Conservation (phyloP, 2,329 filamentous ascomycete species). For the Calonectria hongkongensis region DNA sequence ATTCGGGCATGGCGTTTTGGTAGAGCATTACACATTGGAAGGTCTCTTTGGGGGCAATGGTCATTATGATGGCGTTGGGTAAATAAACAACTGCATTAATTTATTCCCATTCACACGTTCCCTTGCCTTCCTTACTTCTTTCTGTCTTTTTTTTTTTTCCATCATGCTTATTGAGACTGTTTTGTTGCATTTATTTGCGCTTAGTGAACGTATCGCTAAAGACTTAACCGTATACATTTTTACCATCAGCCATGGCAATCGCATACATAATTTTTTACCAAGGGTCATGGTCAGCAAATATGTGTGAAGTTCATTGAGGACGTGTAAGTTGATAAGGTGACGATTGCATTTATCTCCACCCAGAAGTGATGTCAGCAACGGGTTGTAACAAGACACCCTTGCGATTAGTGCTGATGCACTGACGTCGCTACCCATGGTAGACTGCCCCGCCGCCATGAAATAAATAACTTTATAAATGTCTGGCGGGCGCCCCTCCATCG, state of each 20-base stretch:
- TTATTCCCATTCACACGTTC: background rate
- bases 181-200: background rate
- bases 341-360: background rate
- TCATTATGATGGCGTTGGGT: constrained; percentile 42
- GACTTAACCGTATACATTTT: background rate
- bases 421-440: constrained; percentile 50
- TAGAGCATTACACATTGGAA: constrained; percentile 36
- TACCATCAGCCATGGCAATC: background rate
- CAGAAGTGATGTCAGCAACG: constrained; percentile 21
- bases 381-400: constrained; percentile 27
- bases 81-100: constrained; percentile 10
- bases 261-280: background rate
- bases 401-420: constrained; percentile 48
- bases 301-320: background rate
- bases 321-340: background rate
- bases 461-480: constrained; percentile 36
- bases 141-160: background rate
- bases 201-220: no score
- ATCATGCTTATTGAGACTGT: background rate
- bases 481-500: constrained; percentile 24
- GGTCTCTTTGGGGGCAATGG: constrained; percentile 25
- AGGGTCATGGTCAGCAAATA: no score
- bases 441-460: constrained; percentile 49
- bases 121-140: background rate
- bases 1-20: constrained; percentile 41